Base-by-base conservation (phyloP, 163 green algal genomes). In the Coccomyxa subellipsoidea region DNA sequence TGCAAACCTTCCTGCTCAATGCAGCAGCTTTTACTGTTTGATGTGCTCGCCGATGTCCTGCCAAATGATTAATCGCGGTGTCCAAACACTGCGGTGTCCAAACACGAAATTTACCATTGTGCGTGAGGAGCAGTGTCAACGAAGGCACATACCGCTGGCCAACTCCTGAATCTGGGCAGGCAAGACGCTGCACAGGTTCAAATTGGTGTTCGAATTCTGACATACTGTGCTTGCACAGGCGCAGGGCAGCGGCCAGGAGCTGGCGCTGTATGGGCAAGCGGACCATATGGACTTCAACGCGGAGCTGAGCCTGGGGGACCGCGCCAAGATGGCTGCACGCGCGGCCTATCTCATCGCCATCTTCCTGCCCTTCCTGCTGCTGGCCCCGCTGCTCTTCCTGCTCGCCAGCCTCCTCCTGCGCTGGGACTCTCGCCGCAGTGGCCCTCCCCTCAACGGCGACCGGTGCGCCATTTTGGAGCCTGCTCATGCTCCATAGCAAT, bases 301-400 rank as follows among this genome's bases (percentile, higher is more conserved):
- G 32, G 70, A 77, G 70, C 32, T 77, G 32, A 77, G 31, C 3
- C 70, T 77, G 32, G 23, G 2, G 32, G 70, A 77, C 12, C 70
- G 70, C 8, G 70, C 32, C 70, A 40, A n/a, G 10, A 77, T 77
- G 70, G 70, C 70, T 7, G 18, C 32, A 32, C 70, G 90, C 1
- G 89, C 84, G 0, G 54, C 80, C 7, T 89, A 87, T 70, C 86
- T 94, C 15, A 1, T 90, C 31, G 59, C 77, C 32, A 78, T 91
- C 12, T 94, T 94, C 83, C 73, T 87, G 38, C 90, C 90, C 35
- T 93, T 94, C 81, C 71, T 92, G 18, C 82, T 86, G 0, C 59
- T 92, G 18, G 90, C 86, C 1, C 71, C 86, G 1, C 34, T 83
- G 25, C 80, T 92, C 54, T 76, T 93, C 36, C 81, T 93, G 53